Base-by-base conservation (phyloP, 78 protist species). In the Cavenderia fasciculata region DNA sequence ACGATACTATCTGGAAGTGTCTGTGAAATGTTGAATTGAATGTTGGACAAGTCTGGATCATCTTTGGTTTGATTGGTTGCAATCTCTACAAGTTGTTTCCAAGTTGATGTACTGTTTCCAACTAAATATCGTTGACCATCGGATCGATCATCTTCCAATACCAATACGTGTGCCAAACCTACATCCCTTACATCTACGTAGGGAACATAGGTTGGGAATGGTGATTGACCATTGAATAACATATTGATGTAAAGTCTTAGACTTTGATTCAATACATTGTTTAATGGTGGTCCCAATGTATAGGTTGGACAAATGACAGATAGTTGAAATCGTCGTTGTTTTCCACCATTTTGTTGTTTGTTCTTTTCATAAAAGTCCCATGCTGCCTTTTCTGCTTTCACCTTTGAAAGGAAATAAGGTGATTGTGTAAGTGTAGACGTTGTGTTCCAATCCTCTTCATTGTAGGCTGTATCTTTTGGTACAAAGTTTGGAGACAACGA, bases 311-410 rank as follows among this genome's bases (percentile, higher is more conserved):
- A 47, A 6, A 70, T 47, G 4, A 47, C 61, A 16, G 52, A n/a
- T 11, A 70, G 25, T 47, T 70, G 29, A 33, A 70, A 70, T n/a
- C n/a, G n/a, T n/a, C n/a, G n/a, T n/a, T 70, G 76, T 4, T 70
- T 70, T 4, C 43, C 12, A 10, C 43, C 21, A 11, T 19, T 19
- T 47, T 47, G 3, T 43, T 47, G 11, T 27, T 70, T 29, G 33
- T 70, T 70, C 19, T 70, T 43, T 33, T 70, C 25, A 12, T 36
- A 1, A 33, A 70, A 70, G 16, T 70, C 46, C 76, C 76, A 70
- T 31, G 76, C 76, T 16, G 61, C 62, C 33, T 70, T 70, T 21
- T 70, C 76, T 4, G 76, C 76, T 31, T 6, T 36, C 12, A 70
- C 76, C 49, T 70, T 70, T 5, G 47, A 33, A 16, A 47, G 49